A percentile compares a stretch with the other conserved stretches of the same genome.
Evolutionary conservation across 768 basidiomycete genomes (phyloP).

Genomic region (Agaricus subrufescens): DNA sequence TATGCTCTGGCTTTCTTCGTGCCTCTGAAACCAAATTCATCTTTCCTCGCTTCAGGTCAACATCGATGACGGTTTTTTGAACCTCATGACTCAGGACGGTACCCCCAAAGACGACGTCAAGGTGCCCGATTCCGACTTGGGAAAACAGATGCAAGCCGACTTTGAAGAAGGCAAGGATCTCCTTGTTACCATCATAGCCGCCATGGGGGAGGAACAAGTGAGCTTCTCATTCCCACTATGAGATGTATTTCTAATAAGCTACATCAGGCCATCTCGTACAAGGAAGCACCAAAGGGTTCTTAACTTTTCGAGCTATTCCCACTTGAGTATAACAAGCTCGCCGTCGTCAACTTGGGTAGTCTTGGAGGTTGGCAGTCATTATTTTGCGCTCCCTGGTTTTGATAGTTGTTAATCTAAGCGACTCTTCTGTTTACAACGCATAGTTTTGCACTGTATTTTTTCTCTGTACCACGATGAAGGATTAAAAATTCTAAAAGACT

Average conservation of each 20-base stretch:
- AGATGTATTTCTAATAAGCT: background rate
- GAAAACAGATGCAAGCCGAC: constrained; percentile 56
- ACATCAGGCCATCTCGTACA: constrained; percentile 69
- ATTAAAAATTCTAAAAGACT: background rate
- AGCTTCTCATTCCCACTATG: constrained; percentile 1
- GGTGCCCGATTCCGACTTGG: constrained; percentile 83
- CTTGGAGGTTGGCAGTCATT: background rate
- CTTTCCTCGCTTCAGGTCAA: constrained; percentile 52
- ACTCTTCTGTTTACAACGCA: background rate
- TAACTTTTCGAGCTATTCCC: constrained; percentile 47
- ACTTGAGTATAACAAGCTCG: constrained; percentile 58
- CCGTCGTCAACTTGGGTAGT: constrained; percentile 54
- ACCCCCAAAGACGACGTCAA: constrained; percentile 89
- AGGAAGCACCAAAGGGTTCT: constrained; percentile 78
- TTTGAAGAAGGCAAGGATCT: constrained; percentile 90
- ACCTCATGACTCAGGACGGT: constrained; percentile 85
- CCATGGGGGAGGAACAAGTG: constrained; percentile 92
- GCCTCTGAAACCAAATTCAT: constrained; percentile 4
- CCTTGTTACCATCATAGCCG: constrained; percentile 77
- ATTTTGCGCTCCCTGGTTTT: constrained; percentile 6
- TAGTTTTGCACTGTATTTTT: constrained; percentile 7
- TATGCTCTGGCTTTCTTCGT: constrained; percentile 29
- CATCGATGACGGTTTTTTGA: constrained; percentile 93
- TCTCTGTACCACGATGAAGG: constrained; percentile 8
- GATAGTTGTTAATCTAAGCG: constrained; percentile 7